A percentile compares a stretch with the other conserved stretches of the same genome.
Evolutionary conservation across 2,329 filamentous ascomycete species (phyloP).

Genomic region (Venturia aucupariae): DNA sequence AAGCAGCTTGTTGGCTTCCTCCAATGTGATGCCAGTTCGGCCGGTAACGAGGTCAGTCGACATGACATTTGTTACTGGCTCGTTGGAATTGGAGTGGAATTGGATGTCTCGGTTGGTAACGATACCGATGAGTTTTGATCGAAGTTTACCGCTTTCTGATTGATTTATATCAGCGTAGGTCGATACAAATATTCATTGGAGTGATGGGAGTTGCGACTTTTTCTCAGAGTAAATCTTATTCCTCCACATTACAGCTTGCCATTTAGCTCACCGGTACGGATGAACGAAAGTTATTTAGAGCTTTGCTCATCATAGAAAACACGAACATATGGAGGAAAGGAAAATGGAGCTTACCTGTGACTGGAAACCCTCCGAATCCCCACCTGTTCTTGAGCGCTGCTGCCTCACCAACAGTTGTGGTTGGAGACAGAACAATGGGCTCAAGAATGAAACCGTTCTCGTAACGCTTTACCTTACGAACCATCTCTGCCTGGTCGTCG

Average conservation of each 20-base stretch:
- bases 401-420: conserved; percentile 83
- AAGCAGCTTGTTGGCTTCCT: conserved; percentile 87
- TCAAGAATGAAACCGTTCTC: conserved; percentile 99
- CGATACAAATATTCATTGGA: conserved; percentile 17
- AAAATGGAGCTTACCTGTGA: conserved; percentile 68
- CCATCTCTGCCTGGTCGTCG: conserved; percentile 96
- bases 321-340: conserved; percentile 17
- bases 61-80: conserved; percentile 83
- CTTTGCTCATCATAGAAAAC: conserved; percentile 64
- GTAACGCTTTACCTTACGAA: conserved; percentile 96
- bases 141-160: conserved; percentile 80
- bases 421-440: conserved; percentile 80
- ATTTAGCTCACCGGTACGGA: conserved; percentile 64
- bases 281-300: conserved; percentile 99
- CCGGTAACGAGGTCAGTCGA: conserved; percentile 90
- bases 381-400: conserved; percentile 93
- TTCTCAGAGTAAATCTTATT: conserved; percentile 38
- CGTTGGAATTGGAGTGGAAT: conserved; percentile 69
- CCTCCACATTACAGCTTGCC: conserved; percentile 73
- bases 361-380: conserved; percentile 97
- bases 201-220: conserved; percentile 21
- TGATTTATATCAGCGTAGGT: conserved; percentile 22
- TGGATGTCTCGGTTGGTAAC: conserved; percentile 97
- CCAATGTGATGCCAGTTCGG: conserved; percentile 67
- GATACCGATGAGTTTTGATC: conserved; percentile 93